A percentile compares a stretch with the other conserved stretches of the same genome.
phyloP scores from a whole-genome alignment of 2,329 filamentous ascomycete genomes.

The Aspergillus floridensis region DNA sequence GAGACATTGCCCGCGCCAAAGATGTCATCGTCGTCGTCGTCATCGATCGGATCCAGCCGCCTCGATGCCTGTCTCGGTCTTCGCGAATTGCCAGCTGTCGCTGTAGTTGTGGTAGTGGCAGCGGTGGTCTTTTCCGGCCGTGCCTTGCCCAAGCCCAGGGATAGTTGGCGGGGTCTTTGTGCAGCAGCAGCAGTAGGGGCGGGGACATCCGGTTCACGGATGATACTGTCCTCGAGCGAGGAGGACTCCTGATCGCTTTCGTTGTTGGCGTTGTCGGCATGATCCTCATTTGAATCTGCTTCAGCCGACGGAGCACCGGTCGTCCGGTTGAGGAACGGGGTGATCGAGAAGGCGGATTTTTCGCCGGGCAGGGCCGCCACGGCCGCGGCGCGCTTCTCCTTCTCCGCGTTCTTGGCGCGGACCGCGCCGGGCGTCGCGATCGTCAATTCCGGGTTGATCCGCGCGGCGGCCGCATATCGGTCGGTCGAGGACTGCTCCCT shows the following conservation, averaged over 20 bases:
- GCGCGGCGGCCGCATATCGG: conserved; percentile 18
- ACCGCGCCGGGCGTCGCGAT: conserved; percentile 54
- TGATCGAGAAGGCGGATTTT: conserved; percentile 91
- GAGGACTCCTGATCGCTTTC: background rate
- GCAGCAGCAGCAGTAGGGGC: background rate
- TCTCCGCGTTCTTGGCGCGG: conserved; percentile 55
- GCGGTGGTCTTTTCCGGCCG: background rate
- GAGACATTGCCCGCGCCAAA: background rate
- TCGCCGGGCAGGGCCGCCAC: conserved; percentile 62
- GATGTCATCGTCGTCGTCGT: conserved; percentile 18
- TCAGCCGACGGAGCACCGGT: conserved; percentile 51
- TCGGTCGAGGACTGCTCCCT: conserved; percentile 38
- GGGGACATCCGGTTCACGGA: background rate
- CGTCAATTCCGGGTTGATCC: conserved; percentile 45
- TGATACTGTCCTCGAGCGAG: background rate
- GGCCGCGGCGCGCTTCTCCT: conserved; percentile 50
- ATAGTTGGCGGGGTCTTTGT: background rate
- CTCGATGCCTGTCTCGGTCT: background rate
- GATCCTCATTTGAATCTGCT: conserved; percentile 24
- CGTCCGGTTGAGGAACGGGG: conserved; percentile 81
- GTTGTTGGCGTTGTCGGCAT: conserved; percentile 14
- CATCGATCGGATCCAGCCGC: conserved; percentile 1
- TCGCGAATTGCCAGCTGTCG: background rate
- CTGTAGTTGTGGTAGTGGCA: background rate
- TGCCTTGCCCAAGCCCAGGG: background rate